Base-by-base conservation (phyloP, 2,329 filamentous ascomycete genomes). In the Calonectria crousiana region DNA sequence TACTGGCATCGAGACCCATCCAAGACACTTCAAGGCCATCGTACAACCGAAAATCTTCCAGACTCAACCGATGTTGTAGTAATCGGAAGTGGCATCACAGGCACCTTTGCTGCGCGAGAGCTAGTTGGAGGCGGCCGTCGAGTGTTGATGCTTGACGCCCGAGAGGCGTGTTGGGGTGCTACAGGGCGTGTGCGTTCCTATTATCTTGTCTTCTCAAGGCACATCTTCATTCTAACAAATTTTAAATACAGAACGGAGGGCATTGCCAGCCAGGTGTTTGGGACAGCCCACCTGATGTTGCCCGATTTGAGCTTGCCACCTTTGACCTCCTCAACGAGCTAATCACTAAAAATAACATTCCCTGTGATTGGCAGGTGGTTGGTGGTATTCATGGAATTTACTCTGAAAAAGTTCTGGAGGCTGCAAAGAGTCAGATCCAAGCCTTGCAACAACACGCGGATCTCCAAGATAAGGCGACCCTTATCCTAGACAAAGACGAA, bases 81-180 rank as follows among this genome's bases (percentile, higher is more conserved):
- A 32, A 87, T 96, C 6, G 94, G 94, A 49, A 94, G 91, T 80
- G 94, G 94, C 30, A 94, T 96, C 78, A 93, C 93, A 2, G 94
- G 94, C n/a, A 86, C 92, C 1, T 94, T 93, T 83, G 93, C 92
- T 0, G 93, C 93, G 4, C 88, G 91, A 76, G 92, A 91, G 80
- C 86, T 95, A 65, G 89, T 85, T 80, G 87, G 85, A 72, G 85
- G 83, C 49, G 86, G 88, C 6, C 85, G 88, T 72, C 87, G 84
- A n/a, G 89, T 95, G 11, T 87, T 96, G 6, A 89, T 96, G 86
- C 87, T 96, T 8, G 94, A 96, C 84, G 94, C 94, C 18, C 88
- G 94, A 79, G 94, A 96, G 86, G 93, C 92, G 4, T 95, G 94
- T 81, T 95, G 91, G 90, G 94, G 94, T 26, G 94, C 94, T n/a